A percentile compares a stretch with the other conserved stretches of the same genome.
phyloP scores from a whole-genome alignment of 305 asterid species.

The Fraxinus sp. region DNA sequence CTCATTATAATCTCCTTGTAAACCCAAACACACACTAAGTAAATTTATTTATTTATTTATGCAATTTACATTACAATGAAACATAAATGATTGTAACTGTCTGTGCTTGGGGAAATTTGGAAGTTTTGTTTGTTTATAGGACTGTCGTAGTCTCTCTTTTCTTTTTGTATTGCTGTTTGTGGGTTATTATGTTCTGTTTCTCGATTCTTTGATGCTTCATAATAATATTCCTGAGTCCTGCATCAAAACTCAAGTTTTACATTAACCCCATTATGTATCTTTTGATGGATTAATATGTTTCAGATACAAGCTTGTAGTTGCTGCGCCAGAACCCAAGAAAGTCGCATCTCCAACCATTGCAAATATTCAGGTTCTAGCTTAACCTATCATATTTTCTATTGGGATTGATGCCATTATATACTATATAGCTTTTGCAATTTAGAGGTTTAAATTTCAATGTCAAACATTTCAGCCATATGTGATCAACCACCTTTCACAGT shows the following conservation, averaged over 20 bases:
- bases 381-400: constrained; percentile 19
- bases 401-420: constrained; percentile 7
- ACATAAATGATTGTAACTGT: neutral
- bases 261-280: neutral
- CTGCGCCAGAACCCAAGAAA: constrained; percentile 85
- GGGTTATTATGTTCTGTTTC: constrained; percentile 5
- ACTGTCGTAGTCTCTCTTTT: neutral
- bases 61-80: neutral
- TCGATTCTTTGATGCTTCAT: neutral
- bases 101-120: neutral
- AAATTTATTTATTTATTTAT: neutral
- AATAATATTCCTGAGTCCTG: neutral
- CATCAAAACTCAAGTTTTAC: constrained; percentile 16
- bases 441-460: constrained; percentile 9
- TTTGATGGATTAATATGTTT: constrained; percentile 23
- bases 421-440: neutral
- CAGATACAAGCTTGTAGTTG: constrained; percentile 76
- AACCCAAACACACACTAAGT: neutral
- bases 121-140: neutral
- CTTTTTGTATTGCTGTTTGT: neutral
- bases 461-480: constrained; percentile 48
- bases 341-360: constrained; percentile 75
- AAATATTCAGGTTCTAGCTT: constrained; percentile 76
- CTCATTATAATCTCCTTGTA: neutral
- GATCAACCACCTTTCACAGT: neutral